A percentile compares a stretch with the other conserved stretches of the same genome.
Evolutionary conservation across 768 basidiomycete genomes (phyloP).

Genomic region (Russula sp.): DNA sequence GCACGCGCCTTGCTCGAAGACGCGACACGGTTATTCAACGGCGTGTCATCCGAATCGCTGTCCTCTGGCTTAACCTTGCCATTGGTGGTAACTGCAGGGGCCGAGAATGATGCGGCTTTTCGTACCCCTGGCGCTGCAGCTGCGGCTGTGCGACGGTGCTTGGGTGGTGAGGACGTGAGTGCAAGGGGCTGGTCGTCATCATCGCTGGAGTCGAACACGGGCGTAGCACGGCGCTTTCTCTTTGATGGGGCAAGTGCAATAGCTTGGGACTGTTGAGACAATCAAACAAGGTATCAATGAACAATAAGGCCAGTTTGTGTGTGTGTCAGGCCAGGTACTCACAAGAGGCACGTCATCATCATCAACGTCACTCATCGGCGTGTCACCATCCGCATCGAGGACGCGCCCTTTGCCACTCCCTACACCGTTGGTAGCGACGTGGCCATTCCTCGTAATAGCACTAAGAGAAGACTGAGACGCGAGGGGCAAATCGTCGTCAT

Average conservation of each 20-base stretch:
- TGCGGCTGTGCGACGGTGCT: conserved; percentile 35
- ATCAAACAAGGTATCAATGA: conserved; percentile 16
- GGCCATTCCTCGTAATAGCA: conserved; percentile 32
- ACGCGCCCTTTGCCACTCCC: conserved; percentile 31
- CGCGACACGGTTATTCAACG: conserved; percentile 24
- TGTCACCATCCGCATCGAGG: conserved; percentile 35
- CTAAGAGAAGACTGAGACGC: conserved; percentile 31
- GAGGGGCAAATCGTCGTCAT: conserved; percentile 47
- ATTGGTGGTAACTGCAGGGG: conserved; percentile 30
- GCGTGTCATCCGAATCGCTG: conserved; percentile 37
- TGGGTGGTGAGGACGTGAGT: conserved; percentile 65
- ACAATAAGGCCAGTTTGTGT: neutral
- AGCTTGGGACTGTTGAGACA: conserved; percentile 45
- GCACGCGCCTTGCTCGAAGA: conserved; percentile 22
- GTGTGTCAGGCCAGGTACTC: conserved; percentile 26
- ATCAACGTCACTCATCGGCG: conserved; percentile 54
- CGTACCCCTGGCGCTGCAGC: conserved; percentile 38
- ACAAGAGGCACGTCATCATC: conserved; percentile 64
- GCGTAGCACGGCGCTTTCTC: conserved; percentile 21
- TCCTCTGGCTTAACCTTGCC: conserved; percentile 32
- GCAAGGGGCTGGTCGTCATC: conserved; percentile 67
- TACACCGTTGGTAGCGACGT: conserved; percentile 34
- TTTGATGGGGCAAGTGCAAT: conserved; percentile 34
- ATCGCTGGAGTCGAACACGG: conserved; percentile 32
- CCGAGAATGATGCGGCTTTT: conserved; percentile 32